Evolutionary conservation across 768 basidiomycete genomes (phyloP).

Genomic region (Leccinellum luteum): DNA sequence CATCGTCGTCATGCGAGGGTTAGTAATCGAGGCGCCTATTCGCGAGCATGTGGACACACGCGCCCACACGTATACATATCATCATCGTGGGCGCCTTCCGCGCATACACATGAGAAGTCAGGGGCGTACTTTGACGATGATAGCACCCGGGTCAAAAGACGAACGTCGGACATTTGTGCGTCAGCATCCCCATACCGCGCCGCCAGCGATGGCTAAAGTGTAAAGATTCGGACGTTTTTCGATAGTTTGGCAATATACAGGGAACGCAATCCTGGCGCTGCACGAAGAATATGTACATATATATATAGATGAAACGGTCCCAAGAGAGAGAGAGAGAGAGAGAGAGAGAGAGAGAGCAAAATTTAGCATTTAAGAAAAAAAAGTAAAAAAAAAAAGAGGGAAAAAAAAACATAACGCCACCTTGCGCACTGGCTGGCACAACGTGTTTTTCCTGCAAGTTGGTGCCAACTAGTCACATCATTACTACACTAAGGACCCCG

Average conservation of each 20-base stretch:
- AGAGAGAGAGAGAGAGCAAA: not conserved
- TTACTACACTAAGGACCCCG: not conserved
- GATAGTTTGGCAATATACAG: too few species aligned
- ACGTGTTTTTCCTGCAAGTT: not conserved
- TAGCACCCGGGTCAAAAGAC: not conserved
- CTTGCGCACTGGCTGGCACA: too few species aligned
- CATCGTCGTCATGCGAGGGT: not conserved
- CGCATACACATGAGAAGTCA: not conserved
- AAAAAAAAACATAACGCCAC: not conserved
- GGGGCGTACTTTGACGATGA: not conserved
- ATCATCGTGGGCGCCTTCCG: not conserved
- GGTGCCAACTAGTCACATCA: not conserved
- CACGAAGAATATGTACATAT: not conserved
- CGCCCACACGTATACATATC: not conserved
- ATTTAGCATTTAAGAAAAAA: not conserved
- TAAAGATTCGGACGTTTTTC: not conserved
- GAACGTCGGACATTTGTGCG: not conserved
- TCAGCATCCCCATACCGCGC: not conserved
- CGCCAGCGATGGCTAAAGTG: not conserved
- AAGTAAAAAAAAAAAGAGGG: not conserved
- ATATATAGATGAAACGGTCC: not conserved
- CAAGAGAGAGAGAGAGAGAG: not conserved
- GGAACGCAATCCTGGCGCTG: too few species aligned
- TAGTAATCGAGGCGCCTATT: slow-evolving; percentile 3
- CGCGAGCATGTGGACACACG: not conserved